Evolutionary conservation across 129 eudicot genomes (phyloP).

Genomic region (Oenanthe sinensis): DNA sequence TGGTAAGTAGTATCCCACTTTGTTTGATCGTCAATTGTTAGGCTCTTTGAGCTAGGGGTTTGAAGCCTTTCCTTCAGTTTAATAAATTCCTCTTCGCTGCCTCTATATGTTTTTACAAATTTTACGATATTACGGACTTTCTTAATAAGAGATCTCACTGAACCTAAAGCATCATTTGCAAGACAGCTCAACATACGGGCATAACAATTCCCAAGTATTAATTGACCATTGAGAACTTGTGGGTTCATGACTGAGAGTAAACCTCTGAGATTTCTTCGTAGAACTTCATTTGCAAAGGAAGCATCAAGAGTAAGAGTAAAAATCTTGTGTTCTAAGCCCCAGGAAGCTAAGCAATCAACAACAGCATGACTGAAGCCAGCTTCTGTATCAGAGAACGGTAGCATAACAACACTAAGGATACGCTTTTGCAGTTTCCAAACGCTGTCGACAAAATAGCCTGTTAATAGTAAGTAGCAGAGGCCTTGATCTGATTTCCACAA

Average conservation of each 20-base stretch:
- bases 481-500: constrained; percentile 62
- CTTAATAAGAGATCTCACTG: constrained; percentile 29
- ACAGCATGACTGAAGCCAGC: constrained; percentile 52
- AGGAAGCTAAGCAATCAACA: constrained; percentile 42
- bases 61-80: constrained; percentile 53
- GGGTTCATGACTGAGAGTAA: constrained; percentile 39
- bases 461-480: constrained; percentile 40
- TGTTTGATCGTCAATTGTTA: constrained; percentile 47
- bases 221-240: constrained; percentile 50
- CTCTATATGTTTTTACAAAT: constrained; percentile 37
- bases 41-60: constrained; percentile 53
- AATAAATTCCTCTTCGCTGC: constrained; percentile 35
- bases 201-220: constrained; percentile 57
- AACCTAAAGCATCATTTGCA: constrained; percentile 48
- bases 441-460: constrained; percentile 64
- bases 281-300: constrained; percentile 42
- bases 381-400: constrained; percentile 64
- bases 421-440: constrained; percentile 68
- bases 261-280: constrained; percentile 33
- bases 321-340: constrained; percentile 57
- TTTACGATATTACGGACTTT: constrained; percentile 74
- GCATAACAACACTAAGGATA: constrained; percentile 40
- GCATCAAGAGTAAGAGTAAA: constrained; percentile 58
- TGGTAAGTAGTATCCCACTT: constrained; percentile 78
- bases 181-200: constrained; percentile 47